phyloP scores from a whole-genome alignment of 345 rosid species.

The Pugionium cornutum region DNA sequence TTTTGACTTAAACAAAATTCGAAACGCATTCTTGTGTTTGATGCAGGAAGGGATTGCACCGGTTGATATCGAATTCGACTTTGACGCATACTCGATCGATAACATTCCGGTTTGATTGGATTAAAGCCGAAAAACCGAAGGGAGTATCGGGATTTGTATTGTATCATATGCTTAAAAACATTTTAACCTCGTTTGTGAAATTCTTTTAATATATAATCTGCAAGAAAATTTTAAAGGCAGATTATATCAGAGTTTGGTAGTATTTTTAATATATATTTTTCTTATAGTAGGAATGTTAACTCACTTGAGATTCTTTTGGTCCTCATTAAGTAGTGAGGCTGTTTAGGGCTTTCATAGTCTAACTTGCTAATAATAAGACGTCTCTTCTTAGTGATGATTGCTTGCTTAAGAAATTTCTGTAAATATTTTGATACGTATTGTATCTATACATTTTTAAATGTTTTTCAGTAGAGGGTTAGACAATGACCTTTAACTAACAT shows the following conservation, averaged over 20 bases:
- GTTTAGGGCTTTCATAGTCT: slow-evolving; percentile 20
- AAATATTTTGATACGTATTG: background rate
- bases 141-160: slow-evolving; percentile 28
- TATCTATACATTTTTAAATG: background rate
- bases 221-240: slow-evolving; percentile 31
- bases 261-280: background rate
- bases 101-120: slow-evolving; percentile 59
- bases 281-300: slow-evolving; percentile 14
- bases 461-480: too few relatives aligned
- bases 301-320: slow-evolving; percentile 18
- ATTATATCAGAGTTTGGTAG: slow-evolving; percentile 25
- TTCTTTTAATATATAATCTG: slow-evolving; percentile 36
- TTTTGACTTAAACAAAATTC: slow-evolving; percentile 6
- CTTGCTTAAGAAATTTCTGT: background rate
- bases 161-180: slow-evolving; percentile 20
- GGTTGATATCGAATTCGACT: slow-evolving; percentile 68
- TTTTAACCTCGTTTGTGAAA: slow-evolving; percentile 19
- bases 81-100: slow-evolving; percentile 73
- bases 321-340: slow-evolving; percentile 19
- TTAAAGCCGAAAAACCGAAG: slow-evolving; percentile 16
- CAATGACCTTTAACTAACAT: background rate
- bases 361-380: slow-evolving; percentile 12
- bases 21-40: slow-evolving; percentile 34
- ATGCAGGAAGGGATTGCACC: slow-evolving; percentile 71
- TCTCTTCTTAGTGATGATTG: background rate